Percentiles rank a stretch among this genome's conserved stretches.
phyloP scores from a whole-genome alignment of 192 early-diverging fungal species.

The Kickxella alabastrina region DNA sequence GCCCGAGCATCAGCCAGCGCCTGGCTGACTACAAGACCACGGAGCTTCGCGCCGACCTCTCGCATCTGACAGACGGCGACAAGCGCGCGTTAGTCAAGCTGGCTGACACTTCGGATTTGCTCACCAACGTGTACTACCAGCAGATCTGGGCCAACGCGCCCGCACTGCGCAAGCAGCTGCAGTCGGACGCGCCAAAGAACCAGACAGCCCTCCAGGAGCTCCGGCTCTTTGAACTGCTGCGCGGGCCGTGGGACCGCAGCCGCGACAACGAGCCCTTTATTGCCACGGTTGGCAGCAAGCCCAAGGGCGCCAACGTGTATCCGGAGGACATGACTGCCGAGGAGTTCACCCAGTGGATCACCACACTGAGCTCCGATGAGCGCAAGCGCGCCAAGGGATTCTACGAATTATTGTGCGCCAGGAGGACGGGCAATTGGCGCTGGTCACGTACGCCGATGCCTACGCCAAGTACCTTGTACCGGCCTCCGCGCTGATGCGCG shows the following conservation, averaged over 20 bases:
- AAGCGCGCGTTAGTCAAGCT: slow-evolving; percentile 59
- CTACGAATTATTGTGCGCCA: slow-evolving; percentile 58
- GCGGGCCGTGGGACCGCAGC: slow-evolving; percentile 65
- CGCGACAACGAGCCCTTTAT: slow-evolving; percentile 57
- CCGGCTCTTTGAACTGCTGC: slow-evolving; percentile 59
- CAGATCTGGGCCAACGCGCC: slow-evolving; percentile 66
- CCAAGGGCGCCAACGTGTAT: slow-evolving; percentile 64
- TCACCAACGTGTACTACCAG: slow-evolving; percentile 60
- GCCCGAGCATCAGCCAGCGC: slow-evolving; percentile 25
- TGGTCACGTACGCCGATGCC: slow-evolving; percentile 55
- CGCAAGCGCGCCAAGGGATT: slow-evolving; percentile 59
- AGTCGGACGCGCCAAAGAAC: slow-evolving; percentile 10
- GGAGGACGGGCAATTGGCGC: slow-evolving; percentile 22
- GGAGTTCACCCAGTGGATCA: slow-evolving; percentile 60
- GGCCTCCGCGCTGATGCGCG: slow-evolving; percentile 51
- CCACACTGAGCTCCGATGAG: slow-evolving; percentile 45
- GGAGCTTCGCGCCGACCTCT: slow-evolving; percentile 57
- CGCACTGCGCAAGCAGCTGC: slow-evolving; percentile 51
- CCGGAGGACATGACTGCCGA: slow-evolving; percentile 65
- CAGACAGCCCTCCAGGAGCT: slow-evolving; percentile 37
- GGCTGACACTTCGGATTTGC: slow-evolving; percentile 57
- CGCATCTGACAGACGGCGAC: slow-evolving; percentile 56
- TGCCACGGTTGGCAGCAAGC: slow-evolving; percentile 39
- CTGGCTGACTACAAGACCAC: slow-evolving; percentile 52
- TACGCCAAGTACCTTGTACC: slow-evolving; percentile 58